Percentiles rank a stretch among this genome's conserved stretches.
phyloP scores from a whole-genome alignment of 192 early-diverging fungal genomes.

The Glomus cerebriforme region DNA sequence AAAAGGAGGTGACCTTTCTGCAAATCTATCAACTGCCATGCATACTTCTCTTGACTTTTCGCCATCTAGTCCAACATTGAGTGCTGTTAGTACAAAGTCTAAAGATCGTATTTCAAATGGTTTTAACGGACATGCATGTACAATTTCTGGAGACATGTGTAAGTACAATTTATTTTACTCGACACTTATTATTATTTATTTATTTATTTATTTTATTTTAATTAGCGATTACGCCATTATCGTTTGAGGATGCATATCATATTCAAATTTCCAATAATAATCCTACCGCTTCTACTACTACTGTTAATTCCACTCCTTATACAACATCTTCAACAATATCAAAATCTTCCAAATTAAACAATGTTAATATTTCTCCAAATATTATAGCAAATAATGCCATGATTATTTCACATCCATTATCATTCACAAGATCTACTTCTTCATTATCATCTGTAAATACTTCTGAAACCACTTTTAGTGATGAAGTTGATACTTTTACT shows the following conservation, averaged over 20 bases:
- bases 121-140: neutral
- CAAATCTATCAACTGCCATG: slow-evolving; percentile 21
- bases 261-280: slow-evolving; percentile 45
- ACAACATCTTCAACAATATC: neutral
- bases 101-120: slow-evolving; percentile 15
- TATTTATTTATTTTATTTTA: neutral
- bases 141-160: neutral
- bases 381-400: neutral
- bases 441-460: neutral
- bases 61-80: slow-evolving; percentile 1
- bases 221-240: slow-evolving; percentile 44
- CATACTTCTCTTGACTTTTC: slow-evolving; percentile 5
- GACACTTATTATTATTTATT: neutral
- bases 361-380: neutral
- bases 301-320: neutral
- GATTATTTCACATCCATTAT: neutral
- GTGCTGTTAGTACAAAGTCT: slow-evolving; percentile 13
- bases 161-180: neutral
- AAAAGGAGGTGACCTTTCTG: slow-evolving; percentile 19
- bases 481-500: neutral
- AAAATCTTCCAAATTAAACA: neutral
- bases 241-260: slow-evolving; percentile 63
- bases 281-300: slow-evolving; percentile 32
- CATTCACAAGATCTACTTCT: slow-evolving; percentile 19
- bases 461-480: slow-evolving; percentile 8